Conservation (phyloP, 495 filamentous ascomycete genomes). For the Neurospora hispaniola region DNA sequence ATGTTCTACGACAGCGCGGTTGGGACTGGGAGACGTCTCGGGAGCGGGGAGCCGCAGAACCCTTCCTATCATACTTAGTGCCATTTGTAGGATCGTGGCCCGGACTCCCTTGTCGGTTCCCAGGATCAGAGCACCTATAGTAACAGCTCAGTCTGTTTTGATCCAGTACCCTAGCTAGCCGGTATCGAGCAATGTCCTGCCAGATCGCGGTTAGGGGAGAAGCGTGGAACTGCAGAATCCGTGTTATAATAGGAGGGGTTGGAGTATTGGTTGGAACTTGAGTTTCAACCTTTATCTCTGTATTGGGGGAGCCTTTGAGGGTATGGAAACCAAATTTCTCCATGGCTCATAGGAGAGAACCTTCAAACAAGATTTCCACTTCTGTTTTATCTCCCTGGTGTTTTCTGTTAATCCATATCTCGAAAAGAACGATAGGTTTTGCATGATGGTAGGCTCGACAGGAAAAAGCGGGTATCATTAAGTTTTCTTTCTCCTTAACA, state of each 20-base stretch:
- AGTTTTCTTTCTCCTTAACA: conserved; percentile 9
- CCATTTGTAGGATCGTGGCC: conserved; percentile 26
- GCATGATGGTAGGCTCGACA: background rate
- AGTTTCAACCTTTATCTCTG: background rate
- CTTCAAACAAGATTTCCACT: background rate
- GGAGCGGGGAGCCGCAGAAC: conserved; percentile 58
- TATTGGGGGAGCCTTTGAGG: background rate
- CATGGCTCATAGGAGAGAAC: background rate
- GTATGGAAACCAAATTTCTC: background rate
- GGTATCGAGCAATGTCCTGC: background rate
- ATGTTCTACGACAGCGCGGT: conserved; percentile 55
- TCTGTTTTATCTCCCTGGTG: background rate
- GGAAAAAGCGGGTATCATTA: background rate
- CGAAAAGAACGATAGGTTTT: background rate
- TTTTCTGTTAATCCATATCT: background rate
- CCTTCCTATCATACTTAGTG: conserved; percentile 32
- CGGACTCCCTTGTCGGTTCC: conserved; percentile 30
- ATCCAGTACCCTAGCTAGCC: background rate
- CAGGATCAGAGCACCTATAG: conserved; percentile 13
- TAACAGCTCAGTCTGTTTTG: background rate
- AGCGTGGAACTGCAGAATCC: background rate
- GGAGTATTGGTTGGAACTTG: background rate
- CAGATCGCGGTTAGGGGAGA: background rate
- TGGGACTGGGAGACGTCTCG: conserved; percentile 46
- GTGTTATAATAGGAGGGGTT: background rate